Percentiles rank a stretch among this genome's conserved stretches.
phyloP scores from a whole-genome alignment of 225 moss, liverwort and hornwort genomes.

The Asterella californica region DNA sequence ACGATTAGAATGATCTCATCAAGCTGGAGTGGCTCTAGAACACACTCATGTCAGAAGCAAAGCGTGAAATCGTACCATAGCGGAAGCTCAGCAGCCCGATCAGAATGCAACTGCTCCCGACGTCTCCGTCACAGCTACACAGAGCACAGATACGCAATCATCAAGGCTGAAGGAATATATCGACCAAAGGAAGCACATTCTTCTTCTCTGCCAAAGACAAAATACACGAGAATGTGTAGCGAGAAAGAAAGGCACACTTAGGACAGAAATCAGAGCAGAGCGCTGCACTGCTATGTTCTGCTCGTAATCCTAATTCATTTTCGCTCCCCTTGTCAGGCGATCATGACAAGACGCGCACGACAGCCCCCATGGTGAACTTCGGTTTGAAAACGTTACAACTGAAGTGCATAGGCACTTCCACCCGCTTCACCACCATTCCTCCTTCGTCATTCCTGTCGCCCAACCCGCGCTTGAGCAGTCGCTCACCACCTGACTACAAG shows the following conservation, averaged over 20 bases:
- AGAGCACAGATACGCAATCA: background rate
- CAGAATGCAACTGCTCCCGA: background rate
- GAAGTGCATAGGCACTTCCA: too few species aligned
- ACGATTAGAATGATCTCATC: background rate
- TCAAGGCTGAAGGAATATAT: background rate
- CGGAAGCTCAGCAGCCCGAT: background rate
- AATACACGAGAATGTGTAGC: background rate
- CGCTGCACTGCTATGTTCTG: background rate
- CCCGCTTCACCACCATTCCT: too few species aligned
- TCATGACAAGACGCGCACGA: background rate
- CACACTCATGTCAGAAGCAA: background rate
- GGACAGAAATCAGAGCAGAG: background rate
- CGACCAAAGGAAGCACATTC: background rate
- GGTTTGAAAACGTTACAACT: too few species aligned
- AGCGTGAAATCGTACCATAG: background rate
- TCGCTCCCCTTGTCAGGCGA: background rate
- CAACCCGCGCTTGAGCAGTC: too few species aligned
- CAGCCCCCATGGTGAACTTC: too few species aligned
- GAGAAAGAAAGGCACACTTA: background rate
- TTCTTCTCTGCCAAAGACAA: background rate
- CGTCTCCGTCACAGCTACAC: background rate
- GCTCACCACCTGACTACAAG: too few species aligned
- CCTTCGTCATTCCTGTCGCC: too few species aligned
- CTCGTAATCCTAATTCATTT: too few species aligned
- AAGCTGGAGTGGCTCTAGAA: background rate